Evolutionary conservation across 257 asterid genomes (phyloP), one percentile per base, ranked within the genome.

Genomic region (Nicotiana otophora): DNA sequence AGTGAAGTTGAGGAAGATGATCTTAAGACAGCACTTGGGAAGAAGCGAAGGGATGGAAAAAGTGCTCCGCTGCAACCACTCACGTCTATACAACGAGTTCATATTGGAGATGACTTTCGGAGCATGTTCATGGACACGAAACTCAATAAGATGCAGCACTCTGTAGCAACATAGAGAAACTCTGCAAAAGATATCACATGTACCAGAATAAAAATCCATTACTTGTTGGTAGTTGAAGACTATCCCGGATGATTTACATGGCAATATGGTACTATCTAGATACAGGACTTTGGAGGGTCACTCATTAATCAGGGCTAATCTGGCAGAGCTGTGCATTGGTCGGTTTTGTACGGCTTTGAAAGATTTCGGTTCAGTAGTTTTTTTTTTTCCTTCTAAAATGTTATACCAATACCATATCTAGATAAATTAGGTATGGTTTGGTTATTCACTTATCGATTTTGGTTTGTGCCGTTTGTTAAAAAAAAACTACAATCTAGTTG

Each of bases 1-100:
- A 93, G 99, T 86, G 99, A 94, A 20, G 93, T 94, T 58, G 99
- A 96, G 85, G 99, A 96, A 87, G 98, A 96, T 66, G 98, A 96
- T 90, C 90, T 96, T 20, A 96, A 96, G 90, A 78, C 97, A 0
- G 97, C 98, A 42, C 90, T 96, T 76, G 96, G 98, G 66, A 96
- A 96, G 93, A 93, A 88, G 81, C 91, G 97, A 77, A 82, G 83
- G 34, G 99, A 96, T 87, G 98, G 98, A 15, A 87, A 86, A 81
- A 84, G 76, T 79, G 66, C 91, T 0, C 88, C 94, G 58, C 90
- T 86, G 80, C 99, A 92, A 84, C 97, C 99, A 36, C 93, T 96
- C 31, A 94, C 99, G 7, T 54, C 94, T 57, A 88, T 85, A 42
- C 99, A 96, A 85, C 89, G 98, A 76, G 8, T 87, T 83, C 88